These are phyloP conservation scores for Fraxinus latifolia DNA, from an alignment of 305 asterid species.

Conservation along the genomic window DNA sequence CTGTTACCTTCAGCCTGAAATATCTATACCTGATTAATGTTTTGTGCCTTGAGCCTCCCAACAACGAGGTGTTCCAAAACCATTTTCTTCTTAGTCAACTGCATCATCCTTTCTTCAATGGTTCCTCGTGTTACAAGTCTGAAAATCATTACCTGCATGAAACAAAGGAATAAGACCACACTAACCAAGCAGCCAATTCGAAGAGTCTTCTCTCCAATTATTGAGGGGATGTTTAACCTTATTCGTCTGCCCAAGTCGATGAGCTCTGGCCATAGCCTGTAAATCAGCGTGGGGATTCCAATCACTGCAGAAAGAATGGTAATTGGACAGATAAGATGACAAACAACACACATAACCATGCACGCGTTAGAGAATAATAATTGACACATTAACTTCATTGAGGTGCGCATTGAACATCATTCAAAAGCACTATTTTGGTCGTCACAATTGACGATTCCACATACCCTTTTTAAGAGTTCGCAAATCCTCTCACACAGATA, in stretches of 20 bases:
- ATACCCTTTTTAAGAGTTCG: not conserved
- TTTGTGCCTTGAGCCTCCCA: slow-evolving; percentile 83
- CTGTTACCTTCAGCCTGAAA: slow-evolving; percentile 6
- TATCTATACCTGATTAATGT: slow-evolving; percentile 76
- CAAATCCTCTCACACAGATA: not conserved
- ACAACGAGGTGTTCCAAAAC: slow-evolving; percentile 94
- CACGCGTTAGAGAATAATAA: not conserved
- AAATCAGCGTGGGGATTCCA: slow-evolving; percentile 99
- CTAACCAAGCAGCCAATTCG: slow-evolving; percentile 15
- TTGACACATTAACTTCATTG: not conserved
- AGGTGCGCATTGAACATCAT: not conserved
- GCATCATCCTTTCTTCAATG: slow-evolving; percentile 99
- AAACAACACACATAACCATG: not conserved
- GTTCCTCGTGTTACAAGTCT: slow-evolving; percentile 82
- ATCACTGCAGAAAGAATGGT: slow-evolving; percentile 50
- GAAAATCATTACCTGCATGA: slow-evolving; percentile 83
- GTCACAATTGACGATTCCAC: slow-evolving; percentile 1
- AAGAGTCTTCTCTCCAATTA: slow-evolving; percentile 24
- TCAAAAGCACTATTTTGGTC: not conserved
- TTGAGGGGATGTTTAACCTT: slow-evolving; percentile 47
- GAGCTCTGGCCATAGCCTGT: slow-evolving; percentile 99
- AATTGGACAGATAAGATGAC: not conserved
- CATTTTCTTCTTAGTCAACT: slow-evolving; percentile 97
- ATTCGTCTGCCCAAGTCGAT: slow-evolving; percentile 96
- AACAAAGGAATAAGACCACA: slow-evolving; percentile 20